phyloP scores from a whole-genome alignment of 192 early-diverging fungal genomes.

The Podochytrium sp. region DNA sequence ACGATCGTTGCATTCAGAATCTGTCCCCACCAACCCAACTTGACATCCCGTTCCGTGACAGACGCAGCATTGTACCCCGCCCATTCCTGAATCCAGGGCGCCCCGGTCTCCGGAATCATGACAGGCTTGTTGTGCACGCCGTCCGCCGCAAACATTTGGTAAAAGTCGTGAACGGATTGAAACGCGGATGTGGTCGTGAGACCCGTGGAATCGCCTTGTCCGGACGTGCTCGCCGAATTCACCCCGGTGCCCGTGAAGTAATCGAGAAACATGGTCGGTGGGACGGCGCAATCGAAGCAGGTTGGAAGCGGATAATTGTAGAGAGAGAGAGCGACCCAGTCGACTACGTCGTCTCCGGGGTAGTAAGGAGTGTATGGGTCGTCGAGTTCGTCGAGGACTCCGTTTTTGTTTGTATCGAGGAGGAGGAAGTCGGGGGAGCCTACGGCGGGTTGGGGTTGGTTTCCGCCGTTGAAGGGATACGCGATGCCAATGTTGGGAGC shows the following conservation, averaged over 20 bases:
- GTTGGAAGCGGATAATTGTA: constrained; percentile 35
- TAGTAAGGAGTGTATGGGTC: constrained; percentile 49
- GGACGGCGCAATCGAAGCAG: constrained; percentile 5
- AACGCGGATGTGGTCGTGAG: neutral
- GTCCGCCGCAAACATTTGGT: constrained; percentile 37
- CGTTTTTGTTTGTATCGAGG: constrained; percentile 44
- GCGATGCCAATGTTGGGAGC: constrained; percentile 46
- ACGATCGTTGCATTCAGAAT: constrained; percentile 36
- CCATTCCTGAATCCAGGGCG: constrained; percentile 22
- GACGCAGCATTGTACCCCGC: neutral
- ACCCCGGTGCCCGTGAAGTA: neutral
- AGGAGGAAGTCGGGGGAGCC: constrained; percentile 25
- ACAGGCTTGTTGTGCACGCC: constrained; percentile 41
- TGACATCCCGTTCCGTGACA: constrained; percentile 29
- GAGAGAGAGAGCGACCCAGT: constrained; percentile 48
- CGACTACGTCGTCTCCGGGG: constrained; percentile 45
- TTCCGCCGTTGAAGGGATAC: constrained; percentile 41
- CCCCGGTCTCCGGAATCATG: constrained; percentile 43
- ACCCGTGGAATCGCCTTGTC: neutral
- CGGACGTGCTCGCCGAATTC: neutral
- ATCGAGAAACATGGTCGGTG: constrained; percentile 6
- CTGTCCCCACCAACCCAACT: constrained; percentile 53
- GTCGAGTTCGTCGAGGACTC: constrained; percentile 30
- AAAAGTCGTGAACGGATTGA: constrained; percentile 39
- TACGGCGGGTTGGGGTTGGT: neutral